Base-by-base conservation (phyloP, 2,329 filamentous ascomycete species). In the Scorias spongiosa region DNA sequence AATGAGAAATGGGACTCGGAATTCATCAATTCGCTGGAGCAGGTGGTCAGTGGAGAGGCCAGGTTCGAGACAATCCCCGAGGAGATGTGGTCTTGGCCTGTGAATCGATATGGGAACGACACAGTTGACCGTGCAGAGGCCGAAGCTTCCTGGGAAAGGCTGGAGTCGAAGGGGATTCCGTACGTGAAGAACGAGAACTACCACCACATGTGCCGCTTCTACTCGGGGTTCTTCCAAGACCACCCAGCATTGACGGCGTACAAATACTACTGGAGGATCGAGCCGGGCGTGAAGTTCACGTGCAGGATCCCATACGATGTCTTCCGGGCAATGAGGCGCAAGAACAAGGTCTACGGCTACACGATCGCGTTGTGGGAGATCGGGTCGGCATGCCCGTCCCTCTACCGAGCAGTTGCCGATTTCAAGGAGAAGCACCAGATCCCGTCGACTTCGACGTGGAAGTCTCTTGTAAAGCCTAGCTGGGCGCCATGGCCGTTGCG, bases 241-340 rank as follows among this genome's bases (percentile, higher is more conserved):
- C 61, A 49, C 62, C 69, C 49, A 51, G 59, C 51, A 54, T 64
- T 51, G 58, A 61, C 30, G 50, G 50, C 66, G 18, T 77, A 74
- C 49, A 68, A 76, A 44, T 79, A 69, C 67, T 78, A 75, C 55
- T 77, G 74, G 74, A 67, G 70, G 49, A 67, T 79, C 10, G 73
- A 78, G 51, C 74, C 75, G 40, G 72, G 74, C 44, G 75, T 73
- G 5, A 65, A 72, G 39, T 74, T 75, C 50, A 68, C 66, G 45
- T 74, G 72, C 47, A 62, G 74, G 43, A 58, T 65, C 37, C 49
- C 55, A 28, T 65, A 65, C 52, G 63, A 65, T 47, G 57, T 60
- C 11, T 65, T 65, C 49, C 49, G 49, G 20, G 57, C 58, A 47
- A 58, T 65, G 53, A 44, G 52, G 10, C 53, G 54, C 28, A 56